Evolutionary conservation across 148 eudicot species (phyloP).

Genomic region (Diospyros kaki): DNA sequence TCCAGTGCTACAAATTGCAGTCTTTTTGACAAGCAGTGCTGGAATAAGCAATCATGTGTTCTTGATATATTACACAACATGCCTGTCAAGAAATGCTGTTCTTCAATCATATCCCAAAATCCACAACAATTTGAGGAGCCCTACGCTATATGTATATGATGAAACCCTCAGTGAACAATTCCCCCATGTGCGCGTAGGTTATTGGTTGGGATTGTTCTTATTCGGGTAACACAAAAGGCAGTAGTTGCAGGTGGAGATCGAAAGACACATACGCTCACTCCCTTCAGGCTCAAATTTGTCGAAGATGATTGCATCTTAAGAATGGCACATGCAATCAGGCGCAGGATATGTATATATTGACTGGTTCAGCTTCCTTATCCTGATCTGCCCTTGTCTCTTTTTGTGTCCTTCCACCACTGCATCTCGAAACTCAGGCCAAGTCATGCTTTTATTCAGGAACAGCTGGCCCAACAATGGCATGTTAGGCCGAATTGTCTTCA

Average conservation of each 20-base stretch:
- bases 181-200: neutral
- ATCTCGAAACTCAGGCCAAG: conserved; percentile 74
- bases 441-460: conserved; percentile 84
- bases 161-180: conserved; percentile 6
- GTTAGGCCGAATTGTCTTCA: conserved; percentile 88
- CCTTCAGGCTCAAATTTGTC: neutral
- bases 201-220: neutral
- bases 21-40: too few relatives aligned
- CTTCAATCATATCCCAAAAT: neutral
- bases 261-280: neutral
- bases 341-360: conserved; percentile 94
- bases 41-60: too few relatives aligned
- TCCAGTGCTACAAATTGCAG: too few relatives aligned
- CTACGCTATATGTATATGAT: neutral
- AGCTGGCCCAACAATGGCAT: conserved; percentile 83
- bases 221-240: neutral
- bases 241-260: conserved; percentile 1
- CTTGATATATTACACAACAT: neutral
- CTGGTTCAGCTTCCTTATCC: conserved; percentile 61
- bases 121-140: conserved; percentile 3
- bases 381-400: conserved; percentile 74
- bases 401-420: conserved; percentile 79
- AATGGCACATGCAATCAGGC: conserved; percentile 94
- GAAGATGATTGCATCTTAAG: conserved; percentile 19
- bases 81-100: neutral